Percentiles rank a stretch among this genome's conserved stretches.
These are phyloP conservation scores for Brassica cretica DNA, from an alignment of 345 rosid species.

Conservation along the genomic window DNA sequence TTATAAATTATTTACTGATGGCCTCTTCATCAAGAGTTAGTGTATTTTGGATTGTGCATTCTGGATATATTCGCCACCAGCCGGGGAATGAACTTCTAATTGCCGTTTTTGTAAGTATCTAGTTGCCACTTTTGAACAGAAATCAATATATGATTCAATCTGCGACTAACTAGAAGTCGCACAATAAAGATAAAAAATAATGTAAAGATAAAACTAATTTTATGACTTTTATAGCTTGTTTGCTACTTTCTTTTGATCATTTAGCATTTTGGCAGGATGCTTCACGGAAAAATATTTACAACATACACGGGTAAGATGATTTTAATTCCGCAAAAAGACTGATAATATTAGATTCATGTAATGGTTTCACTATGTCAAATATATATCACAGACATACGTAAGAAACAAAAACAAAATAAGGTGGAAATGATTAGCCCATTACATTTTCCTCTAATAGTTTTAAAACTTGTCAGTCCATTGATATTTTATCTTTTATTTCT, in stretches of 20 bases:
- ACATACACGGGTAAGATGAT: neutral
- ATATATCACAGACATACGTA: neutral
- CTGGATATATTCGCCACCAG: constrained; percentile 6
- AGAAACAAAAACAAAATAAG: neutral
- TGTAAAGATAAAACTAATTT: constrained; percentile 5
- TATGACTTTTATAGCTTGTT: neutral
- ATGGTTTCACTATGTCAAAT: too few species aligned
- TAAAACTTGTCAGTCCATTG: neutral
- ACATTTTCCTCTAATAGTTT: neutral
- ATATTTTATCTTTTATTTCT: neutral
- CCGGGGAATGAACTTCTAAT: neutral
- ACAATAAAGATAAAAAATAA: neutral
- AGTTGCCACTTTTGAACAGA: constrained; percentile 18
- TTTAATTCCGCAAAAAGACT: neutral
- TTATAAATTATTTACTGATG: neutral
- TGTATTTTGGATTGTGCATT: neutral
- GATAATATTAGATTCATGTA: too few species aligned
- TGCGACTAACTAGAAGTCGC: neutral
- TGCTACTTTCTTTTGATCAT: neutral
- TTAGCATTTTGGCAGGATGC: neutral
- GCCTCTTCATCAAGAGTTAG: neutral
- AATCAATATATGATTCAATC: neutral
- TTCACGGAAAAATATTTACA: neutral
- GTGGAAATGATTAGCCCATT: neutral
- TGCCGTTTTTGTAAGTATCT: neutral